These are phyloP conservation scores for Leptomonas seymouri DNA, from an alignment of 208 protist genomes.

Conservation along the genomic window DNA sequence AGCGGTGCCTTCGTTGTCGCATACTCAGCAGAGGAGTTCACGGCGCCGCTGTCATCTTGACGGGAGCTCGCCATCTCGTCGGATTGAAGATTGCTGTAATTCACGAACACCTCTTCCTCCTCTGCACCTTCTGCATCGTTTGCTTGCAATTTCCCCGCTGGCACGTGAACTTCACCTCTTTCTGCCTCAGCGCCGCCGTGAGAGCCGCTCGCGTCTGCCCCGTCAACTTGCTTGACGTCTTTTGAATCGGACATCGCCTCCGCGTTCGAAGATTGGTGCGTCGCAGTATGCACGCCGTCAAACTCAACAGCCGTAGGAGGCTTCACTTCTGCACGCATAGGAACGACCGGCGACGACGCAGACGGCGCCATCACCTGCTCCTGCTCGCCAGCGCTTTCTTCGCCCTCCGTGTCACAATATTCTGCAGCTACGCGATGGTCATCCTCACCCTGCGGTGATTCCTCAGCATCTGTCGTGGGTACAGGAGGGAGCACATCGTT, in stretches of 20 bases:
- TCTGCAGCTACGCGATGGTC: neutral
- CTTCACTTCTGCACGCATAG: too few species aligned
- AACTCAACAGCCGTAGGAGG: too few species aligned
- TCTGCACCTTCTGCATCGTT: neutral
- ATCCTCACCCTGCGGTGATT: neutral
- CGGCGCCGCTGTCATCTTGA: neutral
- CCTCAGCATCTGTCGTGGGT: neutral
- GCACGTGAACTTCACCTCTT: neutral
- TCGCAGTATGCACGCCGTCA: too few species aligned
- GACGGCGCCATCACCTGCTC: too few species aligned
- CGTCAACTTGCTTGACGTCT: too few species aligned
- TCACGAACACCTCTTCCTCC: constrained; percentile 16
- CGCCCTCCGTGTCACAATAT: neutral
- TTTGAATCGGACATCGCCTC: too few species aligned
- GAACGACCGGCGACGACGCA: too few species aligned
- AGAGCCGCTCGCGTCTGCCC: too few species aligned
- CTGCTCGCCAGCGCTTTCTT: neutral
- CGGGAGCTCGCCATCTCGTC: neutral
- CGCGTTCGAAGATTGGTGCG: too few species aligned
- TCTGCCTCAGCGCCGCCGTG: too few species aligned
- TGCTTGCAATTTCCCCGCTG: neutral
- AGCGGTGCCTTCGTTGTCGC: neutral
- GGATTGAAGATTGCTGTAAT: constrained; percentile 26
- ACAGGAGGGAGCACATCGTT: neutral
- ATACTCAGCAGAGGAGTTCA: neutral